A percentile compares a stretch with the other conserved stretches of the same genome.
Evolutionary conservation across 169 alveolate species (phyloP).

Genomic region (Plasmodium falciparum): DNA sequence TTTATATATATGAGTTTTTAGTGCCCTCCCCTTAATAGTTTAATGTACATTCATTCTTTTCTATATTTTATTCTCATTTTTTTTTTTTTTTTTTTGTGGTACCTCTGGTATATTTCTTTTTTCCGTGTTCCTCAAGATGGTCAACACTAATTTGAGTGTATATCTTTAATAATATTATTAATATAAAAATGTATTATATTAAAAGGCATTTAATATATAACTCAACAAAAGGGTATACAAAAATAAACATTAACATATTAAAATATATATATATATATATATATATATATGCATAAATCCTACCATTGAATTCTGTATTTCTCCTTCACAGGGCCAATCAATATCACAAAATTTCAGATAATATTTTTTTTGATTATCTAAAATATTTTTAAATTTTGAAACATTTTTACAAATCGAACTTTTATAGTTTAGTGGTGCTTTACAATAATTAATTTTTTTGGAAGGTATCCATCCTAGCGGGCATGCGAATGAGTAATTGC

Average conservation of each 20-base stretch:
- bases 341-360: conserved; percentile 46
- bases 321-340: conserved; percentile 73
- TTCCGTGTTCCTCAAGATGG: not conserved
- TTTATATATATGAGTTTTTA: not conserved
- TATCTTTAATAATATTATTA: no score
- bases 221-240: not conserved
- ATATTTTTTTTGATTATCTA: conserved; percentile 51
- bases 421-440: conserved; percentile 58
- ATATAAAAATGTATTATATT: no score
- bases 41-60: no score
- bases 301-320: conserved; percentile 60
- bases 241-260: not conserved
- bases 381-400: conserved; percentile 52
- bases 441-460: conserved; percentile 28
- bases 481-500: conserved; percentile 50
- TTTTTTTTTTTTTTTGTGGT: not conserved
- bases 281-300: not conserved
- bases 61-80: no score
- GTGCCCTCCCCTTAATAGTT: not conserved
- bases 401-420: conserved; percentile 33
- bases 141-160: no score
- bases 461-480: conserved; percentile 73
- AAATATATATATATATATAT: not conserved
- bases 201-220: not conserved
- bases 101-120: not conserved